Evolutionary conservation across 2,329 filamentous ascomycete genomes (phyloP).

Genomic region (Tolypocladium inflatum): DNA sequence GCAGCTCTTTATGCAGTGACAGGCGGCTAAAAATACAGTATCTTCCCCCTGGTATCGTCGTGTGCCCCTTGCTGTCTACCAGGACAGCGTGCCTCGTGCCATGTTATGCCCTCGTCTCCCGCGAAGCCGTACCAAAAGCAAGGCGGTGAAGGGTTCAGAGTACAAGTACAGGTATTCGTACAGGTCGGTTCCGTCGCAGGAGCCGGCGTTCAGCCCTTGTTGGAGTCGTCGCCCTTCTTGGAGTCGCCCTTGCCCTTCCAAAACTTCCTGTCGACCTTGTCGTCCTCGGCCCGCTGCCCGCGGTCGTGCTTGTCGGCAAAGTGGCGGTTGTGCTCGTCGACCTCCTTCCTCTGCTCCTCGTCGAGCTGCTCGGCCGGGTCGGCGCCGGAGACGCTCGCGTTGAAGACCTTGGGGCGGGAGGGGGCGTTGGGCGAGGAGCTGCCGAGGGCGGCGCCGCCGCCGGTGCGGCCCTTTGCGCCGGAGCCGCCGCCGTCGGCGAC

Average conservation of each 20-base stretch:
- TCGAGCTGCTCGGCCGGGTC: constrained; percentile 23
- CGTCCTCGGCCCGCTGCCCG: constrained; percentile 27
- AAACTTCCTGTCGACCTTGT: constrained; percentile 47
- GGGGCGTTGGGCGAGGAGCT: constrained; percentile 21
- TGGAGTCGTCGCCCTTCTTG: constrained; percentile 1
- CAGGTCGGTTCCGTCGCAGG: no score
- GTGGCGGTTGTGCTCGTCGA: constrained; percentile 48
- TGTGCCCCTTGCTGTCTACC: not conserved
- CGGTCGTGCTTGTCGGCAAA: constrained; percentile 46
- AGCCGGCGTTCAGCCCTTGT: not conserved
- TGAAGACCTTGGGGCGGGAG: constrained; percentile 42
- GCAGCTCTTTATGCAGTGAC: not conserved
- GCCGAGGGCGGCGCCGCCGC: constrained; percentile 26
- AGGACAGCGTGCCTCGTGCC: not conserved
- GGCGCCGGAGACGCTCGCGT: constrained; percentile 31
- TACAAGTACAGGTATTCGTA: no score
- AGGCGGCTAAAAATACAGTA: not conserved
- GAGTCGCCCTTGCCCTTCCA: constrained; percentile 26
- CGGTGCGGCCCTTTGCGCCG: constrained; percentile 23
- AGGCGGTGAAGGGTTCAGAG: not conserved
- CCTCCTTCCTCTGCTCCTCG: constrained; percentile 44
- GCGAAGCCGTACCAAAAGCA: not conserved
- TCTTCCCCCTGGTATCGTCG: not conserved
- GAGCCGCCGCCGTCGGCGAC: constrained; percentile 7
- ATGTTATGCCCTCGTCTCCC: not conserved